Evolutionary conservation across 2,329 filamentous ascomycete species (phyloP).

Genomic region (Massarina eburnea): DNA sequence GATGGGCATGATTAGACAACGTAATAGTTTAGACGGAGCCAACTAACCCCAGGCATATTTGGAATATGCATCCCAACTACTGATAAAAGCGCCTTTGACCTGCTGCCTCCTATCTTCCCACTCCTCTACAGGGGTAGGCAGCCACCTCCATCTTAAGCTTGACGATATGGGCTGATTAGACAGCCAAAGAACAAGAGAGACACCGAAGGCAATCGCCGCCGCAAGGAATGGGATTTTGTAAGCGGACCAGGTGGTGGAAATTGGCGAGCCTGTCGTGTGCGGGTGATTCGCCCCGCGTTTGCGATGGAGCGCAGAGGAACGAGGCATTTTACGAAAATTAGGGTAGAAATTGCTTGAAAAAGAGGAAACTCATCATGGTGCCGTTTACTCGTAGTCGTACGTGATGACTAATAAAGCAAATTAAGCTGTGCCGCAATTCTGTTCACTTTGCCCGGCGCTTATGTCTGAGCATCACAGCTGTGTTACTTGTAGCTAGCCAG

Average conservation of each 20-base stretch:
- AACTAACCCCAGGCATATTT: slow-evolving; percentile 87
- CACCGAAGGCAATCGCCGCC: not conserved
- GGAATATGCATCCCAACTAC: slow-evolving; percentile 92
- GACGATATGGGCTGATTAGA: not conserved
- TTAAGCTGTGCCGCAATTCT: not conserved
- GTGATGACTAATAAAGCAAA: too few species aligned
- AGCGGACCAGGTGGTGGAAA: not conserved
- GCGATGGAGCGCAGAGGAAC: slow-evolving; percentile 1
- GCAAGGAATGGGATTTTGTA: not conserved
- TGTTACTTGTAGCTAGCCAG: too few species aligned
- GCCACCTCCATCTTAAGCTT: not conserved
- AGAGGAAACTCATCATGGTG: too few species aligned
- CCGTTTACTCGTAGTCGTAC: too few species aligned
- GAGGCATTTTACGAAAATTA: slow-evolving; percentile 1
- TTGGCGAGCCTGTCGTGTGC: not conserved
- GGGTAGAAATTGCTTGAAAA: not conserved
- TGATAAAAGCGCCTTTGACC: slow-evolving; percentile 84
- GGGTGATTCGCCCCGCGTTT: not conserved
- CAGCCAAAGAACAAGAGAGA: not conserved
- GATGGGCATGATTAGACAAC: slow-evolving; percentile 6
- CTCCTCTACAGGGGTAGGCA: slow-evolving; percentile 46
- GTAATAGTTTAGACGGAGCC: slow-evolving; percentile 17
- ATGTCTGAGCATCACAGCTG: too few species aligned
- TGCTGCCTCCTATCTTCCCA: slow-evolving; percentile 77
- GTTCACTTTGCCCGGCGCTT: too few species aligned